Percentiles rank a stretch among this genome's conserved stretches.
Conservation (phyloP, 2,329 filamentous ascomycete species). For the Colletotrichum aenigma region DNA sequence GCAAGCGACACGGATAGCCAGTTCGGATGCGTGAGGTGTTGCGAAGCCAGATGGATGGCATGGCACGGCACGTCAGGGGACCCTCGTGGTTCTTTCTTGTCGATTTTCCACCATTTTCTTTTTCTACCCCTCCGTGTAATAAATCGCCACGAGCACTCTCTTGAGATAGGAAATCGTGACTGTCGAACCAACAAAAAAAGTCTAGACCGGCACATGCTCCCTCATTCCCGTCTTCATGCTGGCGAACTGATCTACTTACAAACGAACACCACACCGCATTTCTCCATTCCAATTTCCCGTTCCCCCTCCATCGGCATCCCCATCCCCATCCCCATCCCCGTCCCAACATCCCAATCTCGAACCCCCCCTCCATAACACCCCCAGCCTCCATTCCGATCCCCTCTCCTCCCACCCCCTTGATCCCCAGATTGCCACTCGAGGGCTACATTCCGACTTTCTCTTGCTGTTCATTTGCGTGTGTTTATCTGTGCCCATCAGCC, state of each 20-base stretch:
- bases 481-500: not conserved
- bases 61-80: not conserved
- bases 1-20: not conserved
- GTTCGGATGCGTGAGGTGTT: not conserved
- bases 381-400: not conserved
- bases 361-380: not conserved
- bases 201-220: not conserved
- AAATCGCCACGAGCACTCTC: not conserved
- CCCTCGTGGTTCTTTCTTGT: constrained; percentile 1
- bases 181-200: not conserved
- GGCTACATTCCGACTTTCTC: not conserved
- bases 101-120: constrained; percentile 2
- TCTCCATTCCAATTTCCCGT: not conserved
- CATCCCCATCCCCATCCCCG: not conserved
- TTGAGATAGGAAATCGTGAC: not conserved
- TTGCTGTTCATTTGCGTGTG: not conserved
- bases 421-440: not conserved
- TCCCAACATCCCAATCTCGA: not conserved
- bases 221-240: not conserved
- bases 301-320: not conserved
- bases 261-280: not conserved
- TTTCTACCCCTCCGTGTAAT: not conserved
- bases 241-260: not conserved
- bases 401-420: not conserved
- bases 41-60: not conserved